Evolutionary conservation across 495 filamentous ascomycete species (phyloP), one percentile per base, ranked within the genome.

Genomic region (Penicillium bialowiezense): DNA sequence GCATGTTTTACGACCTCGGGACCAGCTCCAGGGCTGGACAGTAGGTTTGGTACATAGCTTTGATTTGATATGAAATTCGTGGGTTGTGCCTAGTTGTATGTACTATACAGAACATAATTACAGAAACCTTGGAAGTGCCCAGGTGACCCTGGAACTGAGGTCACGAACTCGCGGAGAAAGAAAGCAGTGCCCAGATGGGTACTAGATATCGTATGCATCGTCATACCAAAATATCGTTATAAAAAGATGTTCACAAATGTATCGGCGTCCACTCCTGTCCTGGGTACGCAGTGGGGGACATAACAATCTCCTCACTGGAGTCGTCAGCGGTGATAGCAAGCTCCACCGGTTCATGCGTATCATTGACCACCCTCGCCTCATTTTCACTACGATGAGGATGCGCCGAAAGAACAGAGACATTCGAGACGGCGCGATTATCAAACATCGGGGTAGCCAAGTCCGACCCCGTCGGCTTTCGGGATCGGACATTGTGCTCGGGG

Each of bases 211-310:
- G 23, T 34, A 33, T 38, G 43, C 42, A 23, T 34, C 41, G 52
- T 38, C 48, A 13, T 34, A 44, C 37, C 40, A 46, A 33, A 34
- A 44, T 42, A 33, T 15, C 23, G 23, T 26, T 26, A 26, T 26
- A 54, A 41, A 44, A 46, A 33, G 34, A 44, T 42, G 33, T 15
- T 44, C 56, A 64, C 36, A 43, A 50, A 51, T 59, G 41, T 32
- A 63, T 54, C 18, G 88, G 87, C 62, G 81, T 82, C 88, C 88
- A 91, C 67, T 89, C 88, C 71, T 91, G 87, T 1, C 88, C 88
- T 2, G 88, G 88, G 60, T 90, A 92, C 21, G 84, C 81, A 9
- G 88, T 90, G 7, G 86, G 84, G 34, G 76, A 86, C 88, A 92
- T 92, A 26, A 77, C 62, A 29, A 78, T 72, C 35, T 74, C 72